These are phyloP conservation scores for Trebouxiophyceae sp. DNA, from an alignment of 163 green algal genomes.

Conservation along the genomic window DNA sequence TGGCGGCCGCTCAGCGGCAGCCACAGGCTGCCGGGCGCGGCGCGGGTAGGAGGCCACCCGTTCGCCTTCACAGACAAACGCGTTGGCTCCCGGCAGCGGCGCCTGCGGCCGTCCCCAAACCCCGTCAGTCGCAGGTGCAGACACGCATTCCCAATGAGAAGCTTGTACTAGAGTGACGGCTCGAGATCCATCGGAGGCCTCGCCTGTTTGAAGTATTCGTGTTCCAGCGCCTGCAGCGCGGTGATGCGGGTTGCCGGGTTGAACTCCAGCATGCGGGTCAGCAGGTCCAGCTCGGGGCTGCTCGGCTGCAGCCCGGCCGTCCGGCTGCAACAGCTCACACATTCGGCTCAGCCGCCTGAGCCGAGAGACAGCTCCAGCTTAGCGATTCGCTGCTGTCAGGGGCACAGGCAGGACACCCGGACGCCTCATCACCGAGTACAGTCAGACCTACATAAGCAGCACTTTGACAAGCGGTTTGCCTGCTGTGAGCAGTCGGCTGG, in stretches of 20 bases:
- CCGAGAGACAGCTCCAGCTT: too few species aligned
- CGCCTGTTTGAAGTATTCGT: constrained; percentile 60
- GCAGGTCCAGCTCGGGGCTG: constrained; percentile 45
- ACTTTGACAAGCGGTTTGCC: not conserved
- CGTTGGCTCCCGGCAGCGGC: constrained; percentile 7
- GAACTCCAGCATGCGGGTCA: constrained; percentile 69
- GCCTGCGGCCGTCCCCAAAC: constrained; percentile 8
- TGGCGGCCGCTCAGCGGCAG: too few species aligned
- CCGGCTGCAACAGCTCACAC: too few species aligned
- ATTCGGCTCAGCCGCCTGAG: too few species aligned
- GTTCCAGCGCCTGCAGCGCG: constrained; percentile 56
- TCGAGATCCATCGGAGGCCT: not conserved
- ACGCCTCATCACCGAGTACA: not conserved
- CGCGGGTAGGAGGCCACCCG: constrained; percentile 5
- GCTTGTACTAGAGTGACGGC: not conserved
- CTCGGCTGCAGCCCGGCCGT: not conserved
- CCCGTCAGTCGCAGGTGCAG: not conserved
- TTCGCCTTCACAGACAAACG: not conserved
- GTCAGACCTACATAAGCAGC: not conserved
- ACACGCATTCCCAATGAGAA: not conserved
- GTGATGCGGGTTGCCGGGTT: constrained; percentile 63
- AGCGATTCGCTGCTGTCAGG: not conserved
- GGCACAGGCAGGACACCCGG: not conserved
- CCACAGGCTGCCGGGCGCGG: not conserved
- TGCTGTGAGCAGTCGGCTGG: not conserved